phyloP scores from a whole-genome alignment of 805 yeast species.

The Candida dendrica region DNA sequence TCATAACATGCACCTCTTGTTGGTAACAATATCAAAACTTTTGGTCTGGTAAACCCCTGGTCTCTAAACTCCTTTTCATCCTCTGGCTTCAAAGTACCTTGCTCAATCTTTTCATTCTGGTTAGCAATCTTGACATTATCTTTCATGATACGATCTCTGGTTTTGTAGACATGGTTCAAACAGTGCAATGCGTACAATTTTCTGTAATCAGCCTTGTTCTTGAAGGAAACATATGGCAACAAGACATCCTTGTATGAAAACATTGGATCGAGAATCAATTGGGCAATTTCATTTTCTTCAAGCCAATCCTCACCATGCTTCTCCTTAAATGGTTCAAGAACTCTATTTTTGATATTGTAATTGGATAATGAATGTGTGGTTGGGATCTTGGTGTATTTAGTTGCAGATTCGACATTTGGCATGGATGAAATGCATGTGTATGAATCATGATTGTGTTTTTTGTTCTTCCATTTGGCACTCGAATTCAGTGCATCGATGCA shows the following conservation, averaged over 20 bases:
- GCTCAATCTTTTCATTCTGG: conserved; percentile 33
- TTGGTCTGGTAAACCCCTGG: conserved; percentile 94
- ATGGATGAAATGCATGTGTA: conserved; percentile 16
- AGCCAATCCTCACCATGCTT: conserved; percentile 10
- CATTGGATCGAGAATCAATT: conserved; percentile 52
- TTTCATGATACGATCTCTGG: conserved; percentile 77
- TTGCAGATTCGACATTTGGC: conserved; percentile 17
- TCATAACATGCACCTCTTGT: conserved; percentile 74
- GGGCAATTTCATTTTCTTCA: conserved; percentile 38
- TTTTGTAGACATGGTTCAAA: conserved; percentile 77
- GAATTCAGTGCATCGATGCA: conserved; percentile 25
- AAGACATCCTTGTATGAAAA: conserved; percentile 67
- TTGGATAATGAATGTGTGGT: conserved; percentile 19
- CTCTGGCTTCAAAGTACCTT: conserved; percentile 27
- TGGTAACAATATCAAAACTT: conserved; percentile 75
- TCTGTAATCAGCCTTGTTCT: conserved; percentile 47
- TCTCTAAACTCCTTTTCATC: conserved; percentile 66
- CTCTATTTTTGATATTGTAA: conserved; percentile 41
- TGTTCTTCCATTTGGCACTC: conserved; percentile 20
- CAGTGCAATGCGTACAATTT: conserved; percentile 64
- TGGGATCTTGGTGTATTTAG: conserved; percentile 14
- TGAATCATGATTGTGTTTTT: conserved; percentile 11
- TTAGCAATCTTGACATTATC: conserved; percentile 54
- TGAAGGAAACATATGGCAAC: conserved; percentile 45
- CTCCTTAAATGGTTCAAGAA: conserved; percentile 20